phyloP scores from a whole-genome alignment of 2,329 filamentous ascomycete genomes.

The Verticillium nubilum region DNA sequence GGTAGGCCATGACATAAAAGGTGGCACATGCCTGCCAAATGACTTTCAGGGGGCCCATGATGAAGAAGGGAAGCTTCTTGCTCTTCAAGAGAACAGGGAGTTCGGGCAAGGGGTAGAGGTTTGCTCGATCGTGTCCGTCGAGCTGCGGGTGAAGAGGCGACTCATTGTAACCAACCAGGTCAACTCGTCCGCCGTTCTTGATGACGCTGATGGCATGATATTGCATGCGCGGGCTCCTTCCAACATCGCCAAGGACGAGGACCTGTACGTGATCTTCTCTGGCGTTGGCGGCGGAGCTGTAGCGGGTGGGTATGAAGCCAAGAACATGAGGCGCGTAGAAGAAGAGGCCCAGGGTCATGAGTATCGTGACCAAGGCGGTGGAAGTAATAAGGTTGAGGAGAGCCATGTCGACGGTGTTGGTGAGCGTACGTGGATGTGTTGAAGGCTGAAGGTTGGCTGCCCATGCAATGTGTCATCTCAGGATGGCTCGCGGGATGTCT shows the following conservation, averaged over 20 bases:
- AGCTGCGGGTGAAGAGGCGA: conserved; percentile 78
- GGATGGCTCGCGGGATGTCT: not conserved
- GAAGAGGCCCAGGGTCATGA: not conserved
- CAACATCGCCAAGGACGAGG: conserved; percentile 90
- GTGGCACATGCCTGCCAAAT: conserved; percentile 73
- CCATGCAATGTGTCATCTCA: not conserved
- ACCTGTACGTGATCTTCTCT: conserved; percentile 60
- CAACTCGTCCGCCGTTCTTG: conserved; percentile 71
- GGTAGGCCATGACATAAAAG: conserved; percentile 67
- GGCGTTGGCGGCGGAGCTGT: not conserved
- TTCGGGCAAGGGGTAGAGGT: conserved; percentile 62
- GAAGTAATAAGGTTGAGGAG: not conserved
- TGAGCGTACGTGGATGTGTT: not conserved
- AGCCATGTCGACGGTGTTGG: not conserved
- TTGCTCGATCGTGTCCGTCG: conserved; percentile 60
- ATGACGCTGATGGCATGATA: conserved; percentile 94
- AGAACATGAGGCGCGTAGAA: not conserved
- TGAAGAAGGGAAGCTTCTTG: conserved; percentile 67
- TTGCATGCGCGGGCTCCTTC: conserved; percentile 94
- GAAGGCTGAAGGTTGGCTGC: not conserved
- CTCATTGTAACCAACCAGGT: conserved; percentile 87
- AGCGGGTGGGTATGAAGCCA: not conserved
- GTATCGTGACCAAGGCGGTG: not conserved
- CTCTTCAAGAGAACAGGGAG: conserved; percentile 64
- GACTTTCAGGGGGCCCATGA: conserved; percentile 79